Percentiles rank a stretch among this genome's conserved stretches.
These are phyloP conservation scores for Boletus barrowsii DNA, from an alignment of 768 basidiomycete genomes.

Conservation along the genomic window DNA sequence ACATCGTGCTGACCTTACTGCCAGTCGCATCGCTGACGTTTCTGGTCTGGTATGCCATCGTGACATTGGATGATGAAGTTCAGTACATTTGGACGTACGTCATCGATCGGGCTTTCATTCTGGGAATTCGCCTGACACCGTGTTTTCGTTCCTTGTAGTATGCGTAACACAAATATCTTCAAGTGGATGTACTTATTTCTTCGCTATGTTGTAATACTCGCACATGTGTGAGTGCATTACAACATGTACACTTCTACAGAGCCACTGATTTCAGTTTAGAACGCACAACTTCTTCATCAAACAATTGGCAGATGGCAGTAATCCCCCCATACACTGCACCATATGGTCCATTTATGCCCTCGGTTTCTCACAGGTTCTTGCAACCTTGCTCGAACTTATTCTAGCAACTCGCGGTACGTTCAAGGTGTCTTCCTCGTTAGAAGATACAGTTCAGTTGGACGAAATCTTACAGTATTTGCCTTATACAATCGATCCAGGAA, in stretches of 20 bases:
- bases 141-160: conserved; percentile 12
- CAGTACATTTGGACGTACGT: conserved; percentile 25
- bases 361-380: conserved; percentile 3
- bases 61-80: conserved; percentile 19
- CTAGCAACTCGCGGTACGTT: conserved; percentile 17
- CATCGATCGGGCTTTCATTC: not conserved
- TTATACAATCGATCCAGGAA: conserved; percentile 17
- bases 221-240: conserved; percentile 17
- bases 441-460: not conserved
- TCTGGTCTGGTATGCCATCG: conserved; percentile 11
- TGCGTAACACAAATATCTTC: conserved; percentile 16
- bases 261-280: conserved; percentile 1
- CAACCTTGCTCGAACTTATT: conserved; percentile 14
- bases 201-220: conserved; percentile 22
- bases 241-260: not conserved
- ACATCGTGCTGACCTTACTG: not conserved
- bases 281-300: conserved; percentile 13
- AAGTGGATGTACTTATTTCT: conserved; percentile 33
- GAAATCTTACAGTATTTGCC: conserved; percentile 11
- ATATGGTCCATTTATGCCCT: conserved; percentile 11
- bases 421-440: not conserved
- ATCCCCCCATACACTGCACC: conserved; percentile 5
- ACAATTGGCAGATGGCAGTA: conserved; percentile 8
- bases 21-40: conserved; percentile 14
- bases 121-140: not conserved